A percentile compares a stretch with the other conserved stretches of the same genome.
phyloP scores from a whole-genome alignment of 2,329 filamentous ascomycete genomes.

The Beauveria pseudobassiana region DNA sequence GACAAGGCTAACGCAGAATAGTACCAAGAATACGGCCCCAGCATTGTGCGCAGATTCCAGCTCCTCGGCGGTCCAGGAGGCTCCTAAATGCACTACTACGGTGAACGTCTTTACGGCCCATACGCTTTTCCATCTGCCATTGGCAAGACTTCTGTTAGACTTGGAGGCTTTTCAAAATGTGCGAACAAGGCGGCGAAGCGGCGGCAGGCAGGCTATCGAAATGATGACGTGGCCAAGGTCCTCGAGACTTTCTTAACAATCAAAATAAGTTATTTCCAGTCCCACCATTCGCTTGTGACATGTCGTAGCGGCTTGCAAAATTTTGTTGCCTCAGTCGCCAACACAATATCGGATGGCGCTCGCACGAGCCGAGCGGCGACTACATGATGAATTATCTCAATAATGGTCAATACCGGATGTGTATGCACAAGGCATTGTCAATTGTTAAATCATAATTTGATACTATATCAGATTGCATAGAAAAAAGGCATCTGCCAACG shows the following conservation, averaged over 20 bases:
- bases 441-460: not conserved
- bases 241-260: not conserved
- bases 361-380: not conserved
- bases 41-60: constrained; percentile 91
- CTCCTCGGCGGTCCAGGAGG: constrained; percentile 86
- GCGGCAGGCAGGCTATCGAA: not conserved
- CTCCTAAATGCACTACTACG: constrained; percentile 38
- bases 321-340: not conserved
- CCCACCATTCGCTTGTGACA: not conserved
- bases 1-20: constrained; percentile 28
- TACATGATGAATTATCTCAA: not conserved
- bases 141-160: not conserved
- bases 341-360: too few species aligned
- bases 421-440: not conserved
- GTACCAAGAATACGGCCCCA: constrained; percentile 94
- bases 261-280: not conserved
- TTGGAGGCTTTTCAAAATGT: not conserved
- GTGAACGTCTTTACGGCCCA: not conserved
- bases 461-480: not conserved
- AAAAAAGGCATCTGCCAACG: not conserved
- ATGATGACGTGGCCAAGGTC: not conserved
- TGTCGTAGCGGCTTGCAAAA: not conserved
- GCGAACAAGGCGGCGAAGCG: not conserved
- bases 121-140: not conserved
- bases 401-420: too few species aligned